phyloP scores from a whole-genome alignment of 1,139 yeast genomes.

The Saccharomyces pastorianus region DNA sequence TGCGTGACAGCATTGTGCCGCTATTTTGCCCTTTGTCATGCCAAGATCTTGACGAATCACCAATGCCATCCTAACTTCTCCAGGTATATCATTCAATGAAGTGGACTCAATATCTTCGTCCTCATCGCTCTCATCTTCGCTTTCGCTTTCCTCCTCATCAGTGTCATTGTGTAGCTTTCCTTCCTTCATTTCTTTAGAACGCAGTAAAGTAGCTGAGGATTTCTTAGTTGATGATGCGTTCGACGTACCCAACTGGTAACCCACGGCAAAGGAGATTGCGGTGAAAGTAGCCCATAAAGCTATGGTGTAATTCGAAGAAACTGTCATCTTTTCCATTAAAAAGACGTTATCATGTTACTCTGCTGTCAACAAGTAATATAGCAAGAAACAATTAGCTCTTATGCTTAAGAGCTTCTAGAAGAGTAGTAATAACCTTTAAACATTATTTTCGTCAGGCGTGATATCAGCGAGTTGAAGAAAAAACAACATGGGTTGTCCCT shows the following conservation, averaged over 20 bases:
- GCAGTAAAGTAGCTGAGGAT: conserved; percentile 7
- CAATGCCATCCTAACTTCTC: conserved; percentile 81
- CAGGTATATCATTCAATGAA: conserved; percentile 53
- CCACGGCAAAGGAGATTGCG: neutral
- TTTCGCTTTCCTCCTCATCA: conserved; percentile 27
- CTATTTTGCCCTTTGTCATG: conserved; percentile 93
- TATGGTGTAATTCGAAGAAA: conserved; percentile 13
- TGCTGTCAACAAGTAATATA: too few species aligned
- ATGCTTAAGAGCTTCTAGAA: neutral
- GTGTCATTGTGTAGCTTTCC: conserved; percentile 22
- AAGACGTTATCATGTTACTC: neutral
- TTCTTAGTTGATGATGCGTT: conserved; percentile 13
- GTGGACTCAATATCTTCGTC: conserved; percentile 50
- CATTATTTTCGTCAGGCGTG: neutral
- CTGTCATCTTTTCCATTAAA: conserved; percentile 4
- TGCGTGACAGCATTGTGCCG: conserved; percentile 98
- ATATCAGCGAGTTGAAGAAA: neutral
- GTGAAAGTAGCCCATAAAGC: neutral
- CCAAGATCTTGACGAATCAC: conserved; percentile 81
- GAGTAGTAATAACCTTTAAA: neutral
- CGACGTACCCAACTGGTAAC: neutral
- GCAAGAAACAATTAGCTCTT: neutral
- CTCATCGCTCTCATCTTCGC: conserved; percentile 39
- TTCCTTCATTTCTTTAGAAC: conserved; percentile 6
- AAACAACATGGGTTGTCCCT: neutral